Evolutionary conservation across 108 stramenopile genomes (phyloP), one percentile per base, ranked within the genome.

Genomic region (Pseudonitzschia multiseries): DNA sequence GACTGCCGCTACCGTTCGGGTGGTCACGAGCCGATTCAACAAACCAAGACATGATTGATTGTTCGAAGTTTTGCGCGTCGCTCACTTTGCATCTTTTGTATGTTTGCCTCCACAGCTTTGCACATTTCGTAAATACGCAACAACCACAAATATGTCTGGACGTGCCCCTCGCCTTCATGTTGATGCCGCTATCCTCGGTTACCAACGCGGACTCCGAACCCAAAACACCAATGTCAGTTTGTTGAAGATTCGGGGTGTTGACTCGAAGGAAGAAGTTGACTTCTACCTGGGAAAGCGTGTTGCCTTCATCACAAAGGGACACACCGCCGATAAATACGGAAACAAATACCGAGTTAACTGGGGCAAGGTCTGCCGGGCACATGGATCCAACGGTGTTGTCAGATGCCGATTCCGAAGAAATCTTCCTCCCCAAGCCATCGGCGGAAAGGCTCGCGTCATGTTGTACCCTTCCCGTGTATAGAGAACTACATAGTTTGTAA

Each of bases 271-370:
- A 65, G 97, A 91, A 22, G 88, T 90, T 48, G 82, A 94, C 41
- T 99, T 98, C 78, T 99, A 99, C 92, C 83, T 98, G 41, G 99
- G 99, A 59, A 99, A 99, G 93, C 87, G 90, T 57, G 84, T 99
- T 57, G 99, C 98, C 31, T 99, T 96, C 86, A 97, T 99, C 77
- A 99, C 98, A 89, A 99, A 98, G 95, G 82, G 77, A 17, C 82
- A 74, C 59, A 54, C 70, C 20, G 80, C 85, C 41, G 82, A 81
- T 50, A 92, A 88, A 83, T 85, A 86, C 64, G 95, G 90, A 70
- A 90, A 89, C 73, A 97, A 98, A 81, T 98, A 96, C 92, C 87
- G 98, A 66, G 97, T 97, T 57, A 97, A 96, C 71, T 99, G 99
- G 99, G 99, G 99, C 62, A 94, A 93, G 75, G 97, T 99, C 59